Evolutionary conservation across 2,329 filamentous ascomycete genomes (phyloP), one percentile per base, ranked within the genome.

Genomic region (Penicillium aurantiogriseum): DNA sequence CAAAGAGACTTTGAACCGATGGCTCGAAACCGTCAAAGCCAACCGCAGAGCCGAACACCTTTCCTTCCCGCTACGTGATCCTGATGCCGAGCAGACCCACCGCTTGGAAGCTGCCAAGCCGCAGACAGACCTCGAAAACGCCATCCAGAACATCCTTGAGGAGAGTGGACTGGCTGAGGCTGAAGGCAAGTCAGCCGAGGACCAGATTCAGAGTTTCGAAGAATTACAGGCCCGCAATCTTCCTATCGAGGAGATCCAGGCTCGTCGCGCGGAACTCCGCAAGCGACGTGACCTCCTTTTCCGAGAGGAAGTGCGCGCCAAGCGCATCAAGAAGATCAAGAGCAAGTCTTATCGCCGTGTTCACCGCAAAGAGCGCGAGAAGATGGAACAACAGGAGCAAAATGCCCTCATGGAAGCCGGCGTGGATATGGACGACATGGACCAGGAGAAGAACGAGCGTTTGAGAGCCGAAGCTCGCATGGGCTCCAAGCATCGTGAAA

Each of bases 241-340:
- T 51, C 89, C 88, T 1, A 81, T 88, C 47, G 88, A 86, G 69
- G 89, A 91, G 66, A 85, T 91, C 27, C 84, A 88, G 71, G 88
- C 88, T 47, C 82, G 90, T 25, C 83, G 88, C 55, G 86, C 88
- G 47, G 86, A 92, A 69, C 83, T 93, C 56, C 87, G 94, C 13
- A 87, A 87, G 72, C 87, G 90, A 62, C 84, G 94, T 64, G 93
- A 97, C 68, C 78, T 96, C 8, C 83, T 93, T 63, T 96, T 95
- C 67, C 85, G 92, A 11, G 93, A 97, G 76, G 89, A 95, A 69
- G 88, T 92, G 43, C 88, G 92, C 56, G 85, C 92, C 8, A 95
- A 92, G 77, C 88, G 94, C 25, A 91, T 99, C 77, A 96, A 97
- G 79, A 97, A 97, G 80, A 99, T 99, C 79, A 99, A 99, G 82